phyloP scores from a whole-genome alignment of 1,139 yeast genomes.

The Yamadazyma aaseri region DNA sequence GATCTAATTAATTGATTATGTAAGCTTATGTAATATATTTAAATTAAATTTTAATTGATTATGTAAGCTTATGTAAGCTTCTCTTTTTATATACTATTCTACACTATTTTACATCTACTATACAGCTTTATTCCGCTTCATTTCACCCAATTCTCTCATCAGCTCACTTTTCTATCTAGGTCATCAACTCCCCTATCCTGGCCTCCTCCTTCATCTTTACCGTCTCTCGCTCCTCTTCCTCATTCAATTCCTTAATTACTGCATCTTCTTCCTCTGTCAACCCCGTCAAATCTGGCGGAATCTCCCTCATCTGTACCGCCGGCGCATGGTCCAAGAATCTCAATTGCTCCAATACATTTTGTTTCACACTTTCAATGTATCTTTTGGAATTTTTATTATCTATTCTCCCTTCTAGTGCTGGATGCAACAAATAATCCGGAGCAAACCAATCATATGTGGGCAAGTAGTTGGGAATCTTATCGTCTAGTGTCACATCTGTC shows the following conservation, averaged over 20 bases:
- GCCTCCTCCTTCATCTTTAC: constrained; percentile 28
- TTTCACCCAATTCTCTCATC: too few relatives aligned
- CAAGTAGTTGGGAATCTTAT: constrained; percentile 70
- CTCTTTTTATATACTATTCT: too few relatives aligned
- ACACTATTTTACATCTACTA: too few relatives aligned
- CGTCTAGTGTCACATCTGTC: constrained; percentile 73
- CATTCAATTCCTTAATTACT: constrained; percentile 48
- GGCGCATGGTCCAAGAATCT: constrained; percentile 89
- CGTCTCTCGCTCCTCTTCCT: constrained; percentile 36
- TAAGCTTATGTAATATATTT: too few relatives aligned
- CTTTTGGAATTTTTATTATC: constrained; percentile 87
- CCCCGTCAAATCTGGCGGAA: constrained; percentile 82
- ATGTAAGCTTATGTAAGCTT: too few relatives aligned
- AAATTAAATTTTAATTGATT: too few relatives aligned
- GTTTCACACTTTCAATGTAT: constrained; percentile 76
- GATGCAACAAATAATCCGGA: constrained; percentile 89
- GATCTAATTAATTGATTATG: too few relatives aligned
- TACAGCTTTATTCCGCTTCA: too few relatives aligned
- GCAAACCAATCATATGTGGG: constrained; percentile 90
- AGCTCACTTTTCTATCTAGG: too few relatives aligned
- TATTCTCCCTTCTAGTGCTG: constrained; percentile 81
- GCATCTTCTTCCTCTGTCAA: constrained; percentile 62
- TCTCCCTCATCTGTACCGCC: constrained; percentile 85
- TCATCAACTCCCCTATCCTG: constrained; percentile 11
- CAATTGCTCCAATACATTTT: constrained; percentile 77